Evolutionary conservation across 2,329 filamentous ascomycete genomes (phyloP).

Genomic region (Paecilomyces formosus): DNA sequence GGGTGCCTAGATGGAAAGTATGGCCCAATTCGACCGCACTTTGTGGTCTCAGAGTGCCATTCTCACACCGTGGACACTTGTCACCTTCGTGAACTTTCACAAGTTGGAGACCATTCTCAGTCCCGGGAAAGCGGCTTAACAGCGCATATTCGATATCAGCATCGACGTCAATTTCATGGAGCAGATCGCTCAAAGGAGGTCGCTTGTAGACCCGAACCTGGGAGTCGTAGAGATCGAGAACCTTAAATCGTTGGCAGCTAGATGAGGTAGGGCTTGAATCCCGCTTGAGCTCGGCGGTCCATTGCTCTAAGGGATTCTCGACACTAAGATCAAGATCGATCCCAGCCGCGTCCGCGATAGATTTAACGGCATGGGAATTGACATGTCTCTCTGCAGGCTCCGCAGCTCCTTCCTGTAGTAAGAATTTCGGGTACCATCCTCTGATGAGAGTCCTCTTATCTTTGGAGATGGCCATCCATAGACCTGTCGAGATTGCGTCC

Average conservation of each 20-base stretch:
- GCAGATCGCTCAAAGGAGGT: conserved; percentile 30
- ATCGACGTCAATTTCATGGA: conserved; percentile 17
- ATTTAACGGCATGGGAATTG: conserved; percentile 60
- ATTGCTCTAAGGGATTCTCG: conserved; percentile 50
- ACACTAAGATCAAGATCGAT: conserved; percentile 66
- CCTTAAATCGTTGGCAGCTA: conserved; percentile 16
- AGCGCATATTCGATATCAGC: conserved; percentile 27
- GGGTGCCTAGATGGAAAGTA: conserved; percentile 86
- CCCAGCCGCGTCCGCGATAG: conserved; percentile 39
- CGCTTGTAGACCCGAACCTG: conserved; percentile 32
- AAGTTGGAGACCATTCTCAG: conserved; percentile 50
- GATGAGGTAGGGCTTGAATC: conserved; percentile 13
- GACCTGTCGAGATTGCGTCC: conserved; percentile 26
- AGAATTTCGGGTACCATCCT: conserved; percentile 56
- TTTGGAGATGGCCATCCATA: conserved; percentile 34
- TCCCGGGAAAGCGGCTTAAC: conserved; percentile 30
- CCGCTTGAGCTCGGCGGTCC: conserved; percentile 36
- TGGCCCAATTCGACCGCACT: conserved; percentile 86
- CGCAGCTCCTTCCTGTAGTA: conserved; percentile 19
- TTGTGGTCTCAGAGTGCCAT: conserved; percentile 56
- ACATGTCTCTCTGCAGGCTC: conserved; percentile 34
- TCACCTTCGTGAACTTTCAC: conserved; percentile 62
- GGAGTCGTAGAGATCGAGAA: conserved; percentile 35
- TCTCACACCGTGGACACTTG: conserved; percentile 61
- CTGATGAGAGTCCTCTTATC: conserved; percentile 63